Percentiles rank a stretch among this genome's conserved stretches.
Evolutionary conservation across 1,139 yeast genomes (phyloP).

Genomic region (Yamadazyma buinensis): DNA sequence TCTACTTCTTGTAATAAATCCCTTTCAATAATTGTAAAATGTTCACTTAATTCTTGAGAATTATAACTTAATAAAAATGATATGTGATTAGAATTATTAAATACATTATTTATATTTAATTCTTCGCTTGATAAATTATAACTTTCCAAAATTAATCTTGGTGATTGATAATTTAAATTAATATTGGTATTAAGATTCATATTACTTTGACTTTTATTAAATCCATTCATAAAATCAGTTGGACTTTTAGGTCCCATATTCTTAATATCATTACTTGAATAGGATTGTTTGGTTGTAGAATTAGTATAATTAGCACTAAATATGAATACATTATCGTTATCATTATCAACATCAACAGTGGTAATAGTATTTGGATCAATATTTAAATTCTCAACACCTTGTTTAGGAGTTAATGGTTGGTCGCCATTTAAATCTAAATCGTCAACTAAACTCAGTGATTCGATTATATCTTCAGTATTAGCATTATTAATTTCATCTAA

Average conservation of each 20-base stretch:
- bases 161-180: constrained; percentile 18
- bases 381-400: neutral
- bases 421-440: constrained; percentile 14
- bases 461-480: constrained; percentile 36
- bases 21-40: constrained; percentile 79
- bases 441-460: constrained; percentile 16
- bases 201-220: too few species aligned
- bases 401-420: constrained; percentile 5
- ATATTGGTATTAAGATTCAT: neutral
- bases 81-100: constrained; percentile 50
- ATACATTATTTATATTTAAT: constrained; percentile 33
- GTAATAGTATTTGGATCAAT: constrained; percentile 4
- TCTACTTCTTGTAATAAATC: constrained; percentile 83
- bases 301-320: constrained; percentile 13
- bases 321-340: constrained; percentile 14
- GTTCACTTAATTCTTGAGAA: constrained; percentile 65
- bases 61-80: constrained; percentile 77
- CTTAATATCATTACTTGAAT: constrained; percentile 1
- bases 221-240: neutral
- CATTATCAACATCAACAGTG: constrained; percentile 8
- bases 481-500: constrained; percentile 42
- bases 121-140: constrained; percentile 29
- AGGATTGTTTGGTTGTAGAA: constrained; percentile 5
- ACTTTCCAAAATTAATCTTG: constrained; percentile 34
- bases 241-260: neutral